Percentiles rank a stretch among this genome's conserved stretches.
Conservation (phyloP, 2,329 filamentous ascomycete genomes). For the Trichophyton benhamiae region DNA sequence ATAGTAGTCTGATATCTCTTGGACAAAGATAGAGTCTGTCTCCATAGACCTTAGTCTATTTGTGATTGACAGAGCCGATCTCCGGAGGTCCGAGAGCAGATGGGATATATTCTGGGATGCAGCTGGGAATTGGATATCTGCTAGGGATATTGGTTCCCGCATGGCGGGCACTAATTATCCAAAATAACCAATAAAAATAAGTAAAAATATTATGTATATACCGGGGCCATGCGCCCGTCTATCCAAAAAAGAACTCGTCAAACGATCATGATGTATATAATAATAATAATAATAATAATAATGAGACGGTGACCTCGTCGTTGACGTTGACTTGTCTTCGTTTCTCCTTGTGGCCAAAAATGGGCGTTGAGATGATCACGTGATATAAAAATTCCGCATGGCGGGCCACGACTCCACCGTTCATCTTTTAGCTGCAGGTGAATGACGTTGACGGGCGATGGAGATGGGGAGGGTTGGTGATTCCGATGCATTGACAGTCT, state of each 20-base stretch:
- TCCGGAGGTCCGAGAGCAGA: slow-evolving; percentile 59
- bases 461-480: too few species aligned
- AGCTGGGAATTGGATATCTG: slow-evolving; percentile 42
- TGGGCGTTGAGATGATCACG: too few species aligned
- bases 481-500: too few species aligned
- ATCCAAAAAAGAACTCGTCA: neutral
- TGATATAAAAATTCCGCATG: too few species aligned
- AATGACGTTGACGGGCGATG: too few species aligned
- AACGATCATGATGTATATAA: neutral
- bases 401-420: too few species aligned
- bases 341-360: too few species aligned
- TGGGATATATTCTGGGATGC: slow-evolving; percentile 50
- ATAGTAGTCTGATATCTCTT: slow-evolving; percentile 39
- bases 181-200: neutral
- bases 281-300: too few species aligned
- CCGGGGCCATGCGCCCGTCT: neutral
- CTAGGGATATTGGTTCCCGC: slow-evolving; percentile 23
- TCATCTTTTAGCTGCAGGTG: too few species aligned
- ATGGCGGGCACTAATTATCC: neutral
- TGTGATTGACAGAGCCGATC: slow-evolving; percentile 61
- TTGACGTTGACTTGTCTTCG: neutral
- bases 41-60: slow-evolving; percentile 74
- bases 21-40: slow-evolving; percentile 63
- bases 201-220: neutral
- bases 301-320: too few species aligned